Percentiles rank a stretch among this genome's conserved stretches.
phyloP scores from a whole-genome alignment of 148 eudicot species.

The Heliosperma pusillum region DNA sequence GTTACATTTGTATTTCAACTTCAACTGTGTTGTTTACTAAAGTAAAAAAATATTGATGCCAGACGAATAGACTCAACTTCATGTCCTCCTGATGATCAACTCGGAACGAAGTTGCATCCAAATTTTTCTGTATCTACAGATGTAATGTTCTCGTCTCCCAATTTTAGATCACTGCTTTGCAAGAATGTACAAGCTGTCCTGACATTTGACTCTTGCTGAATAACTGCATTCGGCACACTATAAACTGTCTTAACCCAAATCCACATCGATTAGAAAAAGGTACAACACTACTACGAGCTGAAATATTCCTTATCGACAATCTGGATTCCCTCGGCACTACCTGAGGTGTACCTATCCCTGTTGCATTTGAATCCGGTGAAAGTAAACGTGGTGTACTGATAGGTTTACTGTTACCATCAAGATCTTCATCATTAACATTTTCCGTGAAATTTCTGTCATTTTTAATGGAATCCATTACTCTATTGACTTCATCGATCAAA shows the following conservation, averaged over 20 bases:
- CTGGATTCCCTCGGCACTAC: conserved; percentile 30
- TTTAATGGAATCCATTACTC: conserved; percentile 30
- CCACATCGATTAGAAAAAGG: conserved; percentile 29
- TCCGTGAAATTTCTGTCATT: conserved; percentile 2
- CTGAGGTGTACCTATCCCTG: conserved; percentile 35
- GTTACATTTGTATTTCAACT: conserved; percentile 13
- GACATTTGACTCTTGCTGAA: conserved; percentile 20
- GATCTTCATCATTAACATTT: conserved; percentile 20
- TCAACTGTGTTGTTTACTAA: conserved; percentile 1
- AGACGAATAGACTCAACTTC: not conserved
- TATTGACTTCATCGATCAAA: conserved; percentile 51
- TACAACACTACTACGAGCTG: conserved; percentile 15
- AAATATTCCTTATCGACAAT: conserved; percentile 26
- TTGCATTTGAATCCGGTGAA: conserved; percentile 27
- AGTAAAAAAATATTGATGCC: conserved; percentile 4
- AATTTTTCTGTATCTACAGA: not conserved
- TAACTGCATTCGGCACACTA: conserved; percentile 25
- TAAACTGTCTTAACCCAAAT: conserved; percentile 30
- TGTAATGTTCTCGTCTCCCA: not conserved
- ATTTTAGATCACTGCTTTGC: conserved; percentile 37
- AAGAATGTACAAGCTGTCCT: conserved; percentile 32
- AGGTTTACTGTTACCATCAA: conserved; percentile 19
- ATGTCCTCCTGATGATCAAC: not conserved
- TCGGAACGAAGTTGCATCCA: not conserved
- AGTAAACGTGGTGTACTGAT: conserved; percentile 12